Conservation (phyloP, 805 yeast genomes). For the Groenewaldozyma tartarivorans region DNA sequence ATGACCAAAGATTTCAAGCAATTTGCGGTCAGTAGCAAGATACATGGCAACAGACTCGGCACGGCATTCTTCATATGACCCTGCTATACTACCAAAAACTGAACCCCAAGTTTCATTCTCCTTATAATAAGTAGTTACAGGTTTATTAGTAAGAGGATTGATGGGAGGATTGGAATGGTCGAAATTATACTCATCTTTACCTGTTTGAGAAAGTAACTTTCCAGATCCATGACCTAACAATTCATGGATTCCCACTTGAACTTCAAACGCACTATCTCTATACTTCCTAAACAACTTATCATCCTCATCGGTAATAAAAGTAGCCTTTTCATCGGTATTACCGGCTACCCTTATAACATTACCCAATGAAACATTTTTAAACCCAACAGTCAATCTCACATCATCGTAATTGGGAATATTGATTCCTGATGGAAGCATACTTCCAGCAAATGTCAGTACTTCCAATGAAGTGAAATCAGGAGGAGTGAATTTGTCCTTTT, state of each 20-base stretch:
- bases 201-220: conserved; percentile 52
- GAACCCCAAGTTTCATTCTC: conserved; percentile 89
- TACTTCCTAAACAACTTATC: conserved; percentile 55
- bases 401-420: conserved; percentile 91
- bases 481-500: conserved; percentile 78
- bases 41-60: conserved; percentile 87
- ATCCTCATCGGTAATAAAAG: conserved; percentile 49
- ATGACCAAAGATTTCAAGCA: conserved; percentile 68
- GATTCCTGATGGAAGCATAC: conserved; percentile 89
- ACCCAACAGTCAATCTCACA: conserved; percentile 72
- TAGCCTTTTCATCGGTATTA: conserved; percentile 56
- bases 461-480: conserved; percentile 90
- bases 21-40: conserved; percentile 56
- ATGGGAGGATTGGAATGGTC: conserved; percentile 54
- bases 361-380: conserved; percentile 84
- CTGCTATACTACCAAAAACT: conserved; percentile 70
- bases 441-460: conserved; percentile 80
- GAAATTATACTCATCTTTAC: conserved; percentile 55
- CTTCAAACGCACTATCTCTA: conserved; percentile 78
- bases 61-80: conserved; percentile 86
- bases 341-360: conserved; percentile 65
- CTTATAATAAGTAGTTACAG: conserved; percentile 60
- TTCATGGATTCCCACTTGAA: conserved; percentile 91
- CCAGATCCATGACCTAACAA: conserved; percentile 89
- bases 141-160: conserved; percentile 47